Base-by-base conservation (phyloP, 176 grass and related monocot species). In the Eleusine indica region DNA sequence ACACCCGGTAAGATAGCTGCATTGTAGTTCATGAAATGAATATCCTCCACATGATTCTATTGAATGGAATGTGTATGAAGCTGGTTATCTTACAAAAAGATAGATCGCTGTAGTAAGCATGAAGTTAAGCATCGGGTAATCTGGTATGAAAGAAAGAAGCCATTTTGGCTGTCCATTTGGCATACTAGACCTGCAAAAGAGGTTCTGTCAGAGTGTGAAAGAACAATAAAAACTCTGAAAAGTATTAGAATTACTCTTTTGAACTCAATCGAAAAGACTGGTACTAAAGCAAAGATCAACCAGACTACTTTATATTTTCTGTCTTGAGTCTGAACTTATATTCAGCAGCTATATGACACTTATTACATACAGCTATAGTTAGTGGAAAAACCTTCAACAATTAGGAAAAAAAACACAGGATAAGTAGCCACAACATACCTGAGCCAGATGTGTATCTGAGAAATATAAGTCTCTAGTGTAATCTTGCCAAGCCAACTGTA, bases 391-490 rank as follows among this genome's bases (percentile, higher is more conserved):
- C 35, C 60, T 52, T 54, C 35, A 85, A 5, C 30, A 42, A 61
- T 42, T 62, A 63, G 60, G 17, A 32, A 4, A 62, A 17, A 21
- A 40, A 14, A 35, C 32, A 35, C 32, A 35, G 32, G 32, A 35
- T 35, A 35, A 35, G 32, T 35, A 35, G 32, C 32, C 32, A 35
- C 39, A 40, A 2, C 19, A 75, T 77, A 99, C 96, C 96, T 96
- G 25, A 96, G 93, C 96, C 96, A 99, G 70, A 99, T 94, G 65
- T 99, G 96, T 10, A 99, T 96, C 83, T 96, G 96, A 64, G 96
- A 95, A 81, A 99, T 96, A 56, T 99, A 47, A 47, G 96, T 99
- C 83, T 99, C 96, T 68, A 99, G 71, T 14, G 96, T 99, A 66
- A 99, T 85, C 87, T 99, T 96, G 67, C 96, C 96, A 87, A 99